These are phyloP conservation scores for Priceomyces haplophilus DNA, from an alignment of 805 yeast species.

Conservation along the genomic window DNA sequence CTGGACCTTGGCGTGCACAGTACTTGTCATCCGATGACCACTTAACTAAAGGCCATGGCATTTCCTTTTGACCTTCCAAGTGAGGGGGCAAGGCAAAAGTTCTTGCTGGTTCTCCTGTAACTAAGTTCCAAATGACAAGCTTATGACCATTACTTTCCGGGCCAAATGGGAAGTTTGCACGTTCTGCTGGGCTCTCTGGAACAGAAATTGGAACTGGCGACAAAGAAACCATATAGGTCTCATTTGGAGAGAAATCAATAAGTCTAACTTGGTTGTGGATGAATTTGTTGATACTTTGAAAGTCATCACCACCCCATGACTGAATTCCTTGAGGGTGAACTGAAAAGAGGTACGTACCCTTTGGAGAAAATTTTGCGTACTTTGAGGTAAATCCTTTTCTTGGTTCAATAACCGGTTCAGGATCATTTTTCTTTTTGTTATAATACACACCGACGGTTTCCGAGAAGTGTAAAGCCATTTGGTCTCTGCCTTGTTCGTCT, in stretches of 20 bases:
- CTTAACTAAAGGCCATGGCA: conserved; percentile 94
- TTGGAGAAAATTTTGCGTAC: conserved; percentile 87
- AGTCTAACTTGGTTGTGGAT: conserved; percentile 87
- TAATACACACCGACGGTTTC: conserved; percentile 84
- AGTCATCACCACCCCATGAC: conserved; percentile 90
- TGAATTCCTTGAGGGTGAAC: conserved; percentile 93
- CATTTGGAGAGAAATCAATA: conserved; percentile 89
- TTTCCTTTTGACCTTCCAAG: conserved; percentile 61
- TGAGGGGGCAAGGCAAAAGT: conserved; percentile 87
- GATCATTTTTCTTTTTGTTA: conserved; percentile 71
- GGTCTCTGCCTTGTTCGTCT: conserved; percentile 88
- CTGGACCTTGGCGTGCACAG: conserved; percentile 94
- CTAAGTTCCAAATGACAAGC: conserved; percentile 88
- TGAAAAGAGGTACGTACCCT: conserved; percentile 84
- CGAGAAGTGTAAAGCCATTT: conserved; percentile 73
- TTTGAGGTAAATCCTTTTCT: conserved; percentile 85
- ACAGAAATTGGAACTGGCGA: conserved; percentile 78
- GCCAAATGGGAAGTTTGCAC: conserved; percentile 74
- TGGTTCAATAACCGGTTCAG: conserved; percentile 75
- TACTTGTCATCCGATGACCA: conserved; percentile 92
- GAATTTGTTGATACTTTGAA: conserved; percentile 70
- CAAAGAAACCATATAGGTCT: conserved; percentile 83
- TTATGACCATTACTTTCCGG: conserved; percentile 90
- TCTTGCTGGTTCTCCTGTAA: conserved; percentile 77
- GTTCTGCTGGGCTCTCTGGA: conserved; percentile 60